Evolutionary conservation across 371 early-diverging fungal species (phyloP).

Genomic region (Gilbertella persicaria): DNA sequence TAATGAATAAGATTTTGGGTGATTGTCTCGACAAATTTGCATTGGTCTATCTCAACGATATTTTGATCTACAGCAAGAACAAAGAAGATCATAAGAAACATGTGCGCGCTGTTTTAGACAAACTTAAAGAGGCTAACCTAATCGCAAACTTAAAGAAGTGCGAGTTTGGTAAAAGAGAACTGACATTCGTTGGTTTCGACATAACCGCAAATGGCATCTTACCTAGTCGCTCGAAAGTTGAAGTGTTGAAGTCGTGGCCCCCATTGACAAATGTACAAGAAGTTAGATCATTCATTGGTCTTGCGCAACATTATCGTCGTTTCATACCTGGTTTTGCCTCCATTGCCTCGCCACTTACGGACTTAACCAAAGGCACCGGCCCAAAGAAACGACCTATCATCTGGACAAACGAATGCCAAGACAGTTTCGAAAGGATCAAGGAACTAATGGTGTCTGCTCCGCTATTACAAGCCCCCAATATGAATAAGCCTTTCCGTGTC

Average conservation of each 20-base stretch:
- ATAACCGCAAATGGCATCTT: slow-evolving; percentile 30
- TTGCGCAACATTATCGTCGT: slow-evolving; percentile 29
- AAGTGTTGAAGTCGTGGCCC: slow-evolving; percentile 32
- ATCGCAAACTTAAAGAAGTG: slow-evolving; percentile 54
- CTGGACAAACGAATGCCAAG: slow-evolving; percentile 17
- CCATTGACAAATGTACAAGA: slow-evolving; percentile 28
- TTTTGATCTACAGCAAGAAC: slow-evolving; percentile 50
- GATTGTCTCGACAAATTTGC: slow-evolving; percentile 38
- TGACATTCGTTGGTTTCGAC: slow-evolving; percentile 46
- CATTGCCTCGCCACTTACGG: slow-evolving; percentile 36
- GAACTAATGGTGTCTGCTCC: slow-evolving; percentile 10
- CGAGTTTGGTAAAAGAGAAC: slow-evolving; percentile 26
- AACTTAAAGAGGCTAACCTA: slow-evolving; percentile 30
- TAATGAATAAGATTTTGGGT: slow-evolving; percentile 41
- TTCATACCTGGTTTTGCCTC: slow-evolving; percentile 32
- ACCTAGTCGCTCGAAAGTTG: slow-evolving; percentile 24
- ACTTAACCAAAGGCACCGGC: slow-evolving; percentile 28
- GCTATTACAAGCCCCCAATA: slow-evolving; percentile 25
- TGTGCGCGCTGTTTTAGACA: slow-evolving; percentile 30
- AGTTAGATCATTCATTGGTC: slow-evolving; percentile 28
- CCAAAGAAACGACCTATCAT: neutral
- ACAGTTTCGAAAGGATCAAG: slow-evolving; percentile 22
- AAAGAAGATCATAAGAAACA: slow-evolving; percentile 39
- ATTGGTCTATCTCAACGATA: slow-evolving; percentile 57
- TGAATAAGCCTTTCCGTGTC: slow-evolving; percentile 16